These are phyloP conservation scores for Dactylella cylindrospora DNA, from an alignment of 2,329 filamentous ascomycete genomes.

Conservation along the genomic window DNA sequence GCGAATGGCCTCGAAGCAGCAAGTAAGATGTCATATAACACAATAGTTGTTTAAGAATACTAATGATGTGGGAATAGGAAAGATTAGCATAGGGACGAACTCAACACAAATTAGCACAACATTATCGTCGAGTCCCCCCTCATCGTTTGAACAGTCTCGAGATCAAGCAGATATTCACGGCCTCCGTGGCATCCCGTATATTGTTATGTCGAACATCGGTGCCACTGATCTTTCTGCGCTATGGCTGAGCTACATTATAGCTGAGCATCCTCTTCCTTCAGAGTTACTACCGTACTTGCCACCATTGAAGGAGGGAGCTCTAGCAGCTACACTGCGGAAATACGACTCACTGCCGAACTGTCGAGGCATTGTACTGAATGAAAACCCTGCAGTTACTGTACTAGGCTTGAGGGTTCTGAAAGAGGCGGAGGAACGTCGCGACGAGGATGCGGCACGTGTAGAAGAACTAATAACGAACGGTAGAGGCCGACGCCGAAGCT, in stretches of 20 bases:
- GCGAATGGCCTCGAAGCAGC: neutral
- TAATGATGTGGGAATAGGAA: constrained; percentile 5
- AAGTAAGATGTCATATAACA: constrained; percentile 1
- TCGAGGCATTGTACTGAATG: constrained; percentile 26
- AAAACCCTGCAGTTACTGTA: constrained; percentile 26
- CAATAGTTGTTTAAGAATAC: neutral
- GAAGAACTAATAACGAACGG: constrained; percentile 36
- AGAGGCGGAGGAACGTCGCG: constrained; percentile 31
- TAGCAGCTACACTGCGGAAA: constrained; percentile 24
- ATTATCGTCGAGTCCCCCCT: constrained; percentile 21
- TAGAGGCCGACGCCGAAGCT: constrained; percentile 26
- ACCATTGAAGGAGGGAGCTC: constrained; percentile 29
- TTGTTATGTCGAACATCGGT: constrained; percentile 21
- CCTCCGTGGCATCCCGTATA: constrained; percentile 38
- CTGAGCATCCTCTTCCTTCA: constrained; percentile 31
- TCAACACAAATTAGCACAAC: constrained; percentile 1
- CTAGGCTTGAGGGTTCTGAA: constrained; percentile 19
- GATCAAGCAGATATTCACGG: constrained; percentile 37
- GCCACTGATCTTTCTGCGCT: constrained; percentile 35
- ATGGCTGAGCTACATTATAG: constrained; percentile 40
- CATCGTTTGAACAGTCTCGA: constrained; percentile 6
- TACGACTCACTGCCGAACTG: constrained; percentile 26
- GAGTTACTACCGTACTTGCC: constrained; percentile 30
- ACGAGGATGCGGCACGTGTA: constrained; percentile 25
- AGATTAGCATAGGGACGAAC: constrained; percentile 8